Conservation (phyloP, 202 grass and related monocot genomes). For the Setaria italica region DNA sequence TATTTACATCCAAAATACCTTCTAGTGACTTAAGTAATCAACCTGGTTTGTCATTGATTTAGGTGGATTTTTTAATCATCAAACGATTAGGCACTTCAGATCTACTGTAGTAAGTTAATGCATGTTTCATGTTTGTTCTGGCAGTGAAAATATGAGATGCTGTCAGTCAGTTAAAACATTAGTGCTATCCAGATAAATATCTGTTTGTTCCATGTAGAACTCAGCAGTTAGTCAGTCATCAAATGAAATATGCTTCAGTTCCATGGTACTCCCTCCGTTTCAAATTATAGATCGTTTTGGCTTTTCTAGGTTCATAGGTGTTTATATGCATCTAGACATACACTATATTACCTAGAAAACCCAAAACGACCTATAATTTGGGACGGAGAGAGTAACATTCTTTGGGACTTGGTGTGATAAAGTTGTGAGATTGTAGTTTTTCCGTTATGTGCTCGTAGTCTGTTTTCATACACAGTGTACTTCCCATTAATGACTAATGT, state of each 20-base stretch:
- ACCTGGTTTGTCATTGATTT: neutral
- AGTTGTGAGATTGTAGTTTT: too few relatives aligned
- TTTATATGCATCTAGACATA: too few relatives aligned
- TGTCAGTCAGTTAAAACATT: neutral
- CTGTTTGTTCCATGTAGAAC: neutral
- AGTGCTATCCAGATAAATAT: neutral
- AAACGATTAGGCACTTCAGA: neutral
- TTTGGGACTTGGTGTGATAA: too few relatives aligned
- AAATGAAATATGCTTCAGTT: conserved; percentile 1
- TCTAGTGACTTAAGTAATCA: neutral
- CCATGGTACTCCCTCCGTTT: neutral
- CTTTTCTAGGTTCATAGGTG: too few relatives aligned
- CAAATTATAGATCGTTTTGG: too few relatives aligned
- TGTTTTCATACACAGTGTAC: neutral
- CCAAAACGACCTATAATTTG: too few relatives aligned
- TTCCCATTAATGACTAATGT: neutral
- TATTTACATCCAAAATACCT: neutral
- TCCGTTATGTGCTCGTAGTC: neutral
- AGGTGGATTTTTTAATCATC: neutral
- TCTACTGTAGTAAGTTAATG: neutral
- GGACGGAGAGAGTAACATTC: too few relatives aligned
- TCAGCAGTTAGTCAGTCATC: neutral
- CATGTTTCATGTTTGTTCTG: neutral
- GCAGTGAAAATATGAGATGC: neutral
- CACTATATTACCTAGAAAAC: too few relatives aligned